Percentiles rank a stretch among this genome's conserved stretches.
Evolutionary conservation across 345 rosid species (phyloP).

Genomic region (Dovyalis caffra): DNA sequence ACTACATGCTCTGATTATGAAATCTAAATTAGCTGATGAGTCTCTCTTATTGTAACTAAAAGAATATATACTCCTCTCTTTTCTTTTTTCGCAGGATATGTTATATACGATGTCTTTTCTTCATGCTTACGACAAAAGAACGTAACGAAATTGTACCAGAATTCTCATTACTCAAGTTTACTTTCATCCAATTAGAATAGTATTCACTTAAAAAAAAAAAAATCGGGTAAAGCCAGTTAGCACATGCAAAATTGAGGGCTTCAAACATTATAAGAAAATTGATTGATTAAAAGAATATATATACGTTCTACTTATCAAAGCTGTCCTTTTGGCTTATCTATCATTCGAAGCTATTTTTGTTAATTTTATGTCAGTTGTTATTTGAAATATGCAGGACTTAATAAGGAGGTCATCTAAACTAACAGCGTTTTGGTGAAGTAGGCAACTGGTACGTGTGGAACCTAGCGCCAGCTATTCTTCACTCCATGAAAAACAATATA

Average conservation of each 20-base stretch:
- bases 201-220: not conserved
- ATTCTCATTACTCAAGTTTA: not conserved
- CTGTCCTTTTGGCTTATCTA: no score
- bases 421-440: not conserved
- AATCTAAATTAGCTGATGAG: not conserved
- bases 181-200: not conserved
- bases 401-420: slow-evolving; percentile 8
- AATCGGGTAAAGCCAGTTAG: not conserved
- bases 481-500: not conserved
- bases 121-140: not conserved
- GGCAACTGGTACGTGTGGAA: not conserved
- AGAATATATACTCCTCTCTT: not conserved
- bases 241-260: not conserved
- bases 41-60: not conserved
- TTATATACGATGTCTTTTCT: not conserved
- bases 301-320: no score
- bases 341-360: no score
- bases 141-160: not conserved
- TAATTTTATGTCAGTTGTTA: no score
- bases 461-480: not conserved
- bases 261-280: no score
- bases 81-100: not conserved
- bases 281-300: no score
- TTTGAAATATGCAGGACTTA: not conserved
- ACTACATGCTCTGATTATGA: not conserved